Evolutionary conservation across 2,329 filamentous ascomycete species (phyloP).

Genomic region (Fusarium xylarioides): DNA sequence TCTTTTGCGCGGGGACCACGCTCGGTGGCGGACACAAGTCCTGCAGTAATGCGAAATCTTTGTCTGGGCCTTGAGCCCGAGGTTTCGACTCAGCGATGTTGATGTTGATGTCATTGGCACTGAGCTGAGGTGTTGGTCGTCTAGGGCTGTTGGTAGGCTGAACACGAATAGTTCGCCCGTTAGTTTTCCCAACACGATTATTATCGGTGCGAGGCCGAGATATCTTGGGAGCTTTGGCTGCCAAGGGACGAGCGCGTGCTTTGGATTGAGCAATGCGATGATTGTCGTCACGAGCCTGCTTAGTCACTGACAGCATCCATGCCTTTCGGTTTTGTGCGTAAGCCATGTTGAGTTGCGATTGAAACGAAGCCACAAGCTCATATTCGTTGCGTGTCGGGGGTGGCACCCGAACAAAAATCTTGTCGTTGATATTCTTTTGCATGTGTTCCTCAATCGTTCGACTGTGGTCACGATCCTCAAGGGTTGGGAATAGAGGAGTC

Average conservation of each 20-base stretch:
- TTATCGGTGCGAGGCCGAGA: slow-evolving; percentile 47
- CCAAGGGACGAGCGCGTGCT: slow-evolving; percentile 53
- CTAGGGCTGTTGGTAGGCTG: slow-evolving; percentile 36
- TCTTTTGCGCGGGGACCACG: slow-evolving; percentile 72
- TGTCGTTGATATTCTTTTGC: slow-evolving; percentile 30
- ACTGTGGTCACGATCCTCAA: slow-evolving; percentile 40
- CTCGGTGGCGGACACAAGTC: slow-evolving; percentile 77
- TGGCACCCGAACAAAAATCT: slow-evolving; percentile 53
- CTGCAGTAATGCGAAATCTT: slow-evolving; percentile 75
- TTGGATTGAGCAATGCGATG: slow-evolving; percentile 49
- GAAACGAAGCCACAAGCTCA: slow-evolving; percentile 61
- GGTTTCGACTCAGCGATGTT: slow-evolving; percentile 62
- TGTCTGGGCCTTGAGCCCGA: slow-evolving; percentile 71
- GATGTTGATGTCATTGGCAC: slow-evolving; percentile 58
- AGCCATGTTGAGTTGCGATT: slow-evolving; percentile 60
- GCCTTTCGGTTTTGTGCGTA: slow-evolving; percentile 54
- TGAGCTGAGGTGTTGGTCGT: slow-evolving; percentile 48
- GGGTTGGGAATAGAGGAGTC: slow-evolving; percentile 59
- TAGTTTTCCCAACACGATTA: slow-evolving; percentile 50
- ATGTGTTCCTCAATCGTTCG: slow-evolving; percentile 47
- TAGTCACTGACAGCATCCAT: slow-evolving; percentile 63
- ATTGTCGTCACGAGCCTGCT: slow-evolving; percentile 58
- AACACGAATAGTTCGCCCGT: slow-evolving; percentile 51
- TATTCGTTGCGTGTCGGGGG: slow-evolving; percentile 65
- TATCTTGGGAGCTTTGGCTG: slow-evolving; percentile 50